Evolutionary conservation across 306 rosid genomes (phyloP).

Genomic region (Citrullus amarus): DNA sequence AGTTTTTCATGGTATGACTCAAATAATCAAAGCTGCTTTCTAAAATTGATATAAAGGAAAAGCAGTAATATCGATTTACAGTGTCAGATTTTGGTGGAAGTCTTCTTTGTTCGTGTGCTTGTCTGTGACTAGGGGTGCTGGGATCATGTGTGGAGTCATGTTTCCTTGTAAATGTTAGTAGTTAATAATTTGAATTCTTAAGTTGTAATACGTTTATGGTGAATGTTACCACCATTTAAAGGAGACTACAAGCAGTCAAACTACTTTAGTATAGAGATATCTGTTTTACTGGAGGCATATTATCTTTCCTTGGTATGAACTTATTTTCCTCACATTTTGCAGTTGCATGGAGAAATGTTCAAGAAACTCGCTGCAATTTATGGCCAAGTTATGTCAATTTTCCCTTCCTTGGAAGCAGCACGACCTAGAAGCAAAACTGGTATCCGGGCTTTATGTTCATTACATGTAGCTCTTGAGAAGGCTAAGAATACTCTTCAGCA

Average conservation of each 20-base stretch:
- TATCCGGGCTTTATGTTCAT: constrained; percentile 84
- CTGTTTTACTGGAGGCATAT: not conserved
- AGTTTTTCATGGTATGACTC: not conserved
- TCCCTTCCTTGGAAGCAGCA: constrained; percentile 93
- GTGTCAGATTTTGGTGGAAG: not conserved
- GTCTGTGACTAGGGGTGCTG: not conserved
- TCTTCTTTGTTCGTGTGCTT: not conserved
- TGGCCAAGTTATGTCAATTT: constrained; percentile 64
- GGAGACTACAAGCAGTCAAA: not conserved
- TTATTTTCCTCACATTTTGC: constrained; percentile 18
- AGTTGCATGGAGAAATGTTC: constrained; percentile 95
- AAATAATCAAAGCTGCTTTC: not conserved
- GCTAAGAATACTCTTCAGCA: constrained; percentile 79
- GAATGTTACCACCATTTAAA: not conserved
- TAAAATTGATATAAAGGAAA: not conserved
- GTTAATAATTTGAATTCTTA: not conserved
- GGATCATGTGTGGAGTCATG: not conserved
- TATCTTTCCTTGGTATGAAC: not conserved
- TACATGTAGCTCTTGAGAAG: constrained; percentile 90
- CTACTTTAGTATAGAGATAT: not conserved
- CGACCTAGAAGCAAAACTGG: constrained; percentile 96
- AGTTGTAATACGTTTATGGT: not conserved
- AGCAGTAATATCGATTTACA: not conserved
- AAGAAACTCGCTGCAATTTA: constrained; percentile 65
- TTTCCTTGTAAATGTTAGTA: not conserved